Conservation (phyloP, 2,329 filamentous ascomycete genomes). For the Aschersonia sp. region DNA sequence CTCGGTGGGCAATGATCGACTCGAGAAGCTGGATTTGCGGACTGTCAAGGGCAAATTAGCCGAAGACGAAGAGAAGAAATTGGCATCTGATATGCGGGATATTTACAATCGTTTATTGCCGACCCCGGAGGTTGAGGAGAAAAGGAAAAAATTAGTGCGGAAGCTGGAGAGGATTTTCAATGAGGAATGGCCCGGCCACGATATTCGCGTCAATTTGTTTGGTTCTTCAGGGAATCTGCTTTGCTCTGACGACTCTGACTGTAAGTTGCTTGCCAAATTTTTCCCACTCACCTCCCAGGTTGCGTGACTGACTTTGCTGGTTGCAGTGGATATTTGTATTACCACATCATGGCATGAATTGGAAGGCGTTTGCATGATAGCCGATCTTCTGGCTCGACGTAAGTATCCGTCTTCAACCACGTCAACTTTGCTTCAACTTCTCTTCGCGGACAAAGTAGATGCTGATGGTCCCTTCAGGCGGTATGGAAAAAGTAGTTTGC, state of each 20-base stretch:
- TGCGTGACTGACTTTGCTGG: slow-evolving; percentile 4
- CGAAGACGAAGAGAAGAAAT: slow-evolving; percentile 56
- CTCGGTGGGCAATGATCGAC: slow-evolving; percentile 64
- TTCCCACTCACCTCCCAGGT: too few species aligned
- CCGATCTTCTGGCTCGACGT: slow-evolving; percentile 74
- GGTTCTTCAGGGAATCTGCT: slow-evolving; percentile 94
- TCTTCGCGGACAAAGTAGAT: not conserved
- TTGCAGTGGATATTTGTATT: slow-evolving; percentile 87
- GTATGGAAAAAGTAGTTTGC: slow-evolving; percentile 93
- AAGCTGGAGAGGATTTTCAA: slow-evolving; percentile 85
- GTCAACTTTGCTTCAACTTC: not conserved
- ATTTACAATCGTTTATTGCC: slow-evolving; percentile 78
- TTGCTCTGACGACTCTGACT: slow-evolving; percentile 91
- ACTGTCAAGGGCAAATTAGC: slow-evolving; percentile 59
- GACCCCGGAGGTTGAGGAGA: slow-evolving; percentile 61
- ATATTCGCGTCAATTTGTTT: slow-evolving; percentile 86
- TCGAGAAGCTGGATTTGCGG: slow-evolving; percentile 56
- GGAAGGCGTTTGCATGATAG: slow-evolving; percentile 81
- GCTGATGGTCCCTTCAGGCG: slow-evolving; percentile 41
- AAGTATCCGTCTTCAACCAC: slow-evolving; percentile 22
- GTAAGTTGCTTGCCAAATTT: slow-evolving; percentile 32
- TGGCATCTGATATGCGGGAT: slow-evolving; percentile 72
- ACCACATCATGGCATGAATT: slow-evolving; percentile 79
- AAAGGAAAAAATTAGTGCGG: slow-evolving; percentile 60
- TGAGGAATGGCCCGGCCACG: slow-evolving; percentile 76